Evolutionary conservation across 768 basidiomycete species (phyloP), one percentile per base, ranked within the genome.

Genomic region (Rubroboletus pulcherrimus): DNA sequence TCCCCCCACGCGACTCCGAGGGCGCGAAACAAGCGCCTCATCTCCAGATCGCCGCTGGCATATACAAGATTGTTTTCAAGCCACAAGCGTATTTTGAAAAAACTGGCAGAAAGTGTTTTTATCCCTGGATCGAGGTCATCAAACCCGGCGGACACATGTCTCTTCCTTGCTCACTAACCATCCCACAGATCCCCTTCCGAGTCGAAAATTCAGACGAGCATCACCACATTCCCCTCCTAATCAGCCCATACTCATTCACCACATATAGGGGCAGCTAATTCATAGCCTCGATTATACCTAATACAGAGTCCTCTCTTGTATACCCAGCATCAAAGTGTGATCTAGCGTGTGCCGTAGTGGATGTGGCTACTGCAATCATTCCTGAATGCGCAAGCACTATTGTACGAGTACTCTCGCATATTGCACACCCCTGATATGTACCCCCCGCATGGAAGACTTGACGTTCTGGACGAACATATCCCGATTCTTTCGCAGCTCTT

Each of bases 241-340:
- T 96, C 65, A 95, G 91, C 68, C 93, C 93, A 5, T 93, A 87
- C 71, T 89, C 89, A 4, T 97, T 85, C 69, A 94, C 93, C 14
- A 95, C 94, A 7, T 97, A 96, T 68, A 78, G 92, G 59, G 94
- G 94, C n/a, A 95, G 91, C 71, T 92, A 63, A 70, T 65, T 33
- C 30, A 11, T 14, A 5, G 7, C 31, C 37, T 24, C 17, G n/a
- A 54, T 57, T 48, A 48, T 60, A 49, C 31, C 49, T 34, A 51
- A 46, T 53, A 53, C 45, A 49, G 21, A 49, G 43, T 46, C 46
- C 14, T 26, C 31, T 34, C 14, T 45, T 43, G 57, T 62, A 59
- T 43, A 39, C 47, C 24, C 40, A 42, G 31, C 41, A 30, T 46
- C 40, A 53, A 42, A 33, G 42, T 56, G 48, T 58, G 55, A 43